Evolutionary conservation across 2,329 filamentous ascomycete genomes (phyloP).

Genomic region (Trichoderma afroharzianum): DNA sequence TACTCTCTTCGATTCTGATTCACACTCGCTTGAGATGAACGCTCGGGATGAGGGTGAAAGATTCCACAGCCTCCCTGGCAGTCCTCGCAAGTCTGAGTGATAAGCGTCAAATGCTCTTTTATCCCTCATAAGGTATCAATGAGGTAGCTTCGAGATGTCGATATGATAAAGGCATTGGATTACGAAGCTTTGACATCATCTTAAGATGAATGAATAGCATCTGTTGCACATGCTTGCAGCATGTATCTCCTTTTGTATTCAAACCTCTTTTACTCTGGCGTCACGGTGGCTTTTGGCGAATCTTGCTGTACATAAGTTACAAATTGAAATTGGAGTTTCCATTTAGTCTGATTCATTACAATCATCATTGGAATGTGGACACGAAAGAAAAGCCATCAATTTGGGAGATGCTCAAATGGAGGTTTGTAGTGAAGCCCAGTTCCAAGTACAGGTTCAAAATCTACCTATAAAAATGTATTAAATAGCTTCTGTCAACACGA

Average conservation of each 20-base stretch:
- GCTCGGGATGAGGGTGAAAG: not conserved
- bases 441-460: not conserved
- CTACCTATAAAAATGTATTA: not conserved
- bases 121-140: not conserved
- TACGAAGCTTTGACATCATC: not conserved
- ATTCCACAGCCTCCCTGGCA: not conserved
- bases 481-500: not conserved
- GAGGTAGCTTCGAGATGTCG: not conserved
- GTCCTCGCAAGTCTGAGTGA: not conserved
- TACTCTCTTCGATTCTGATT: conserved; percentile 4
- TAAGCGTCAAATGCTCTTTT: not conserved
- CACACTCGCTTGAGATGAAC: not conserved
- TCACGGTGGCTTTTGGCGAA: not conserved
- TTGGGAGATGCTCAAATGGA: not conserved
- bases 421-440: not conserved
- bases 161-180: not conserved
- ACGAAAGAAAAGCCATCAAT: not conserved
- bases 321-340: not conserved
- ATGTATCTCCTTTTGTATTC: not conserved
- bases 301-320: not conserved
- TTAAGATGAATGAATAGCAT: not conserved
- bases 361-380: not conserved
- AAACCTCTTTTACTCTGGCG: not conserved
- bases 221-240: not conserved
- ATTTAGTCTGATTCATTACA: not conserved